Conservation (phyloP, 352 stramenopile genomes). For the Blastocystis sp. region DNA sequence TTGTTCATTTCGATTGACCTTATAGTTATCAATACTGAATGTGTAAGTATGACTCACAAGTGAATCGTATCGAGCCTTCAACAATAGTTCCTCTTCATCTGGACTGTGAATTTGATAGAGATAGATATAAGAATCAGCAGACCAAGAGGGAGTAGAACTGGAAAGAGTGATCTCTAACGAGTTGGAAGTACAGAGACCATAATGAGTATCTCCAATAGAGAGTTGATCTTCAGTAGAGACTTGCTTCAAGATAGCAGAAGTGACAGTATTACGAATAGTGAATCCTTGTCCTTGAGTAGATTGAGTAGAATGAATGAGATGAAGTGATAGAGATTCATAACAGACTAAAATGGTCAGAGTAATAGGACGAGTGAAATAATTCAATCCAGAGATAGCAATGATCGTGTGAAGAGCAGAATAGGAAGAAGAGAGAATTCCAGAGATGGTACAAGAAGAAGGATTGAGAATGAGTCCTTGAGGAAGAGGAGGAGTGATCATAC, state of each 20-base stretch:
- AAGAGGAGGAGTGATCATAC: background rate
- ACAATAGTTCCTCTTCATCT: background rate
- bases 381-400: background rate
- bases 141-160: background rate
- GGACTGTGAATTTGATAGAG: background rate
- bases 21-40: no score
- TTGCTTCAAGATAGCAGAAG: background rate
- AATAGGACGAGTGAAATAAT: background rate
- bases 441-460: background rate
- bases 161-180: background rate
- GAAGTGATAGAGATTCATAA: background rate
- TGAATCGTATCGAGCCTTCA: background rate
- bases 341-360: background rate
- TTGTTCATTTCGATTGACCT: no score
- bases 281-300: background rate
- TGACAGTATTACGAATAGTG: background rate
- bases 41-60: no score
- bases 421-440: background rate
- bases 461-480: background rate
- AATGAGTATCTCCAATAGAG: background rate
- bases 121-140: background rate
- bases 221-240: background rate
- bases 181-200: background rate
- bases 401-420: background rate
- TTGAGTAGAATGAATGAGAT: background rate